Percentiles rank a stretch among this genome's conserved stretches.
Conservation (phyloP, 345 rosid genomes). For the Pugionium dolabratum region DNA sequence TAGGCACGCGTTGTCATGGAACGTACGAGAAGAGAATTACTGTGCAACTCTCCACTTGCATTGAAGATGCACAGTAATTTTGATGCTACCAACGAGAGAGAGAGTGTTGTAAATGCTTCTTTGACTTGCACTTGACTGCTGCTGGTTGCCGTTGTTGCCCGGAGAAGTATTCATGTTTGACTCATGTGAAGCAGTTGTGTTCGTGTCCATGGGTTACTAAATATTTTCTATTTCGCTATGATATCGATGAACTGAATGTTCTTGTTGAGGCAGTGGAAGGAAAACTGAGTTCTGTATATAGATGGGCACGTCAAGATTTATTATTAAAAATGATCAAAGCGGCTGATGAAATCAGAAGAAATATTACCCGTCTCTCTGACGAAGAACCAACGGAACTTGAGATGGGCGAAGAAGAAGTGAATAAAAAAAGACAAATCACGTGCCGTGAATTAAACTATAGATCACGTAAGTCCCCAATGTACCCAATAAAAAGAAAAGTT, state of each 20-base stretch:
- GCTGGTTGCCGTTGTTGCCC: conserved; percentile 92
- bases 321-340: conserved; percentile 5
- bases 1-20: conserved; percentile 86
- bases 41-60: conserved; percentile 60
- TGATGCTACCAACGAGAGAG: conserved; percentile 88
- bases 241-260: conserved; percentile 73
- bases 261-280: conserved; percentile 98
- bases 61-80: conserved; percentile 88
- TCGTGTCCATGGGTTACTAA: conserved; percentile 68
- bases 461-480: no score
- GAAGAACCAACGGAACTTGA: conserved; percentile 11
- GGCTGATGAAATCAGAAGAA: neutral
- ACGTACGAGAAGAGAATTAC: conserved; percentile 60
- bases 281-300: conserved; percentile 84
- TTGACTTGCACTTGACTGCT: conserved; percentile 97
- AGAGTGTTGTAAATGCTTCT: conserved; percentile 86
- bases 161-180: conserved; percentile 85
- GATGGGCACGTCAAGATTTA: conserved; percentile 96
- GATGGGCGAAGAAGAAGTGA: conserved; percentile 19
- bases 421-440: conserved; percentile 27
- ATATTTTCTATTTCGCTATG: conserved; percentile 83
- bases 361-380: conserved; percentile 24
- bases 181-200: conserved; percentile 86
- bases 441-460: conserved; percentile 13
- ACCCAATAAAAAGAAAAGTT: no score